Percentiles rank a stretch among this genome's conserved stretches.
These are phyloP conservation scores for Leccinum longicurvipes DNA, from an alignment of 768 basidiomycete species.

Conservation along the genomic window DNA sequence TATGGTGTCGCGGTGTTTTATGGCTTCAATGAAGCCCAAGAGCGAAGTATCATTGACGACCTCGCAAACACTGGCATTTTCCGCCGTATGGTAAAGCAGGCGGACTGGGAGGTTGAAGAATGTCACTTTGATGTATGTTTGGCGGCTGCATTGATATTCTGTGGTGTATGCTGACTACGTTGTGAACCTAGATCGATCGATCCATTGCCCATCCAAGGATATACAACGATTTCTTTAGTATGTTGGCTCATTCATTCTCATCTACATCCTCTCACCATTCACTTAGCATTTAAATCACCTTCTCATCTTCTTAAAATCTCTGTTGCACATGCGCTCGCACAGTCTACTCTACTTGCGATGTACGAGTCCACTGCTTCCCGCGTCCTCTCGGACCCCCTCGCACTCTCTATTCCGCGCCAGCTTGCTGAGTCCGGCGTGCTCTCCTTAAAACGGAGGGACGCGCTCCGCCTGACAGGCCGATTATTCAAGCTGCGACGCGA, in stretches of 20 bases:
- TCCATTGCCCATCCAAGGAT: constrained; percentile 84
- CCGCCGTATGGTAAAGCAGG: constrained; percentile 56
- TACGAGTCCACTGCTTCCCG: constrained; percentile 78
- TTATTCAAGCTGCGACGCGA: constrained; percentile 87
- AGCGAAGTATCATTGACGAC: constrained; percentile 82
- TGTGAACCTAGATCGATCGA: constrained; percentile 63
- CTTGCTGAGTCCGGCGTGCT: constrained; percentile 77
- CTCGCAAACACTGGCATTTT: constrained; percentile 68
- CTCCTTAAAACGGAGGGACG: constrained; percentile 72
- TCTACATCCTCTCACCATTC: background rate
- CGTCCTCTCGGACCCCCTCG: constrained; percentile 73
- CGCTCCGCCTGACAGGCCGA: constrained; percentile 80
- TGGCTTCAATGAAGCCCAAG: constrained; percentile 76
- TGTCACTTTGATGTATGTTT: constrained; percentile 76
- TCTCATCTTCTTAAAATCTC: constrained; percentile 90
- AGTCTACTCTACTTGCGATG: constrained; percentile 87
- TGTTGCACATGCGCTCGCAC: constrained; percentile 91
- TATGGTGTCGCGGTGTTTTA: constrained; percentile 94
- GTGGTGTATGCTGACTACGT: background rate
- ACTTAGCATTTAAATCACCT: constrained; percentile 81
- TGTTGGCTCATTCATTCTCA: constrained; percentile 27
- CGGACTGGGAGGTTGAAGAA: constrained; percentile 89
- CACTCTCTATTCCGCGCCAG: constrained; percentile 79
- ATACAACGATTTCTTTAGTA: constrained; percentile 96
- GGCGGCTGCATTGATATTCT: background rate